phyloP scores from a whole-genome alignment of 495 filamentous ascomycete species.

The Sporormia fimetaria region DNA sequence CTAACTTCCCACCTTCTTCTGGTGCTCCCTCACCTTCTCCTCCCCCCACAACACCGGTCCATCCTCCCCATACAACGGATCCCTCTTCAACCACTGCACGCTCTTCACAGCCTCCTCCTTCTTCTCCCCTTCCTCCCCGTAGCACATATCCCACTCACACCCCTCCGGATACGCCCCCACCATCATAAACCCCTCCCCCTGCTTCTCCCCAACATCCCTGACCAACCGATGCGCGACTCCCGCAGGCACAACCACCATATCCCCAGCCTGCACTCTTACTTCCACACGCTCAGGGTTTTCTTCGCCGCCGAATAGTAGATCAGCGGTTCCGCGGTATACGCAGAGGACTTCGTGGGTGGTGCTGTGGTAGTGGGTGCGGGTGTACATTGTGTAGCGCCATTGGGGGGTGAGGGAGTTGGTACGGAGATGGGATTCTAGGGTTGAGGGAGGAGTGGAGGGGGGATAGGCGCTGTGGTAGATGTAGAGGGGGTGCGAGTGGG shows the following conservation, averaged over 20 bases:
- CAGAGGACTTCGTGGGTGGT: conserved; percentile 57
- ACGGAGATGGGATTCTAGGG: conserved; percentile 44
- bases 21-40: too few relatives aligned
- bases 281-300: conserved; percentile 48
- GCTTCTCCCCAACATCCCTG: conserved; percentile 48
- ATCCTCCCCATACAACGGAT: conserved; percentile 49
- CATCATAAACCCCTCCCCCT: conserved; percentile 47
- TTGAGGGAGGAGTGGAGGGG: conserved; percentile 29
- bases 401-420: conserved; percentile 45
- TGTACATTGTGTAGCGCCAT: conserved; percentile 60
- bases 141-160: conserved; percentile 59
- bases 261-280: conserved; percentile 43
- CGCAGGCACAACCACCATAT: conserved; percentile 55
- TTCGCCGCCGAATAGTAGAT: conserved; percentile 57
- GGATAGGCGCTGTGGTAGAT: conserved; percentile 44
- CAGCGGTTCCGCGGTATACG: conserved; percentile 46
- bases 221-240: conserved; percentile 54
- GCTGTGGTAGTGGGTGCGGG: conserved; percentile 52
- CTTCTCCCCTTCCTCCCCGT: conserved; percentile 40
- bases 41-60: conserved; percentile 37
- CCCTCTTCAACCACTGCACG: conserved; percentile 45
- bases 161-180: conserved; percentile 52
- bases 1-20: too few relatives aligned
- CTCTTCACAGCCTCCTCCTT: neutral
- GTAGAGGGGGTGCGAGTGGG: conserved; percentile 51